Evolutionary conservation across 1,139 yeast species (phyloP).

Genomic region (Pneumocystis sp.): DNA sequence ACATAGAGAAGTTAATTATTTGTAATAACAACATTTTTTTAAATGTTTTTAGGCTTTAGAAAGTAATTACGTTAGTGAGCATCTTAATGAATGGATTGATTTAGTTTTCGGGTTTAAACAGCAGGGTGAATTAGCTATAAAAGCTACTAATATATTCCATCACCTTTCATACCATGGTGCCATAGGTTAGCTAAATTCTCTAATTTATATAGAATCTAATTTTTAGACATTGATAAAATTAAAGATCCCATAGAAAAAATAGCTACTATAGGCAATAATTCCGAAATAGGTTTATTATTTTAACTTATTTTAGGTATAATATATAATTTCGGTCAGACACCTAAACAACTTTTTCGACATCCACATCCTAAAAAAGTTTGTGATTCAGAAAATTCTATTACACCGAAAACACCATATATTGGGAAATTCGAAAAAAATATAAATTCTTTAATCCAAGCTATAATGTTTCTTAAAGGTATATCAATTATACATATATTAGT

Average conservation of each 20-base stretch:
- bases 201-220: background rate
- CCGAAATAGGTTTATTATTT: background rate
- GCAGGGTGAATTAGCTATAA: conserved; percentile 50
- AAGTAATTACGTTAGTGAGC: conserved; percentile 59
- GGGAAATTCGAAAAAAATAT: conserved; percentile 8
- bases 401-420: conserved; percentile 1
- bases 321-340: conserved; percentile 84
- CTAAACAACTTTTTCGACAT: conserved; percentile 47
- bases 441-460: conserved; percentile 3
- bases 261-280: conserved; percentile 40
- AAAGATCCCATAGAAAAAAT: conserved; percentile 56
- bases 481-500: background rate
- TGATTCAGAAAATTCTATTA: conserved; percentile 21
- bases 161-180: conserved; percentile 73
- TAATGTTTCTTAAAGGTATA: conserved; percentile 1
- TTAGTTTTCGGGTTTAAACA: conserved; percentile 68
- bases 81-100: conserved; percentile 71
- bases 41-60: conserved; percentile 35
- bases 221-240: conserved; percentile 45
- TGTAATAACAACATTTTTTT: background rate
- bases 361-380: conserved; percentile 42
- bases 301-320: conserved; percentile 35
- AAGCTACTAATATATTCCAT: conserved; percentile 59
- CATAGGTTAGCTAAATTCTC: conserved; percentile 22
- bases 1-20: conserved; percentile 42